Percentiles rank a stretch among this genome's conserved stretches.
These are phyloP conservation scores for Tilletia indica DNA, from an alignment of 1,284 basidiomycete species.

Conservation along the genomic window DNA sequence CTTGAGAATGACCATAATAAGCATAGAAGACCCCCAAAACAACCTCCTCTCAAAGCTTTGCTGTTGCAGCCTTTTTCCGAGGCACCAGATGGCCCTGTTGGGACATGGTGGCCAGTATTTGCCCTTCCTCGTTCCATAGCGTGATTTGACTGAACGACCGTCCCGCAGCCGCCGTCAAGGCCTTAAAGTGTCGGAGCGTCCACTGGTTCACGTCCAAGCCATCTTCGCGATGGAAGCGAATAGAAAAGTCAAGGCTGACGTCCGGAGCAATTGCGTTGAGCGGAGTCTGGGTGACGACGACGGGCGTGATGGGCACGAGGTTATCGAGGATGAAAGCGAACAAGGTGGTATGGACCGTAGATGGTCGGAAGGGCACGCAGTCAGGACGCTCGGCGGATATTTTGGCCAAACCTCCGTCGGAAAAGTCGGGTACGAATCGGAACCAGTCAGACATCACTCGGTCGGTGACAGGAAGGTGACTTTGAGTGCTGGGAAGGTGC, in stretches of 20 bases:
- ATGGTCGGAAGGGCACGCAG: constrained; percentile 3
- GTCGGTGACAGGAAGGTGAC: neutral
- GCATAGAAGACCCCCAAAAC: too few species aligned
- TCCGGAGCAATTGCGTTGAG: neutral
- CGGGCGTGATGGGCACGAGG: neutral
- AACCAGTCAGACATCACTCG: constrained; percentile 6
- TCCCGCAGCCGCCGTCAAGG: neutral
- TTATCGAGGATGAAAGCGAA: neutral
- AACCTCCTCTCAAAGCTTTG: too few species aligned
- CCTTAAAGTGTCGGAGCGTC: neutral
- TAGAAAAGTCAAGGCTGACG: neutral
- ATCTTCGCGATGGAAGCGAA: constrained; percentile 11
- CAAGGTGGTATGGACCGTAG: neutral
- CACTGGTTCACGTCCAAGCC: constrained; percentile 1
- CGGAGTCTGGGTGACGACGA: neutral
- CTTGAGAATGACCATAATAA: too few species aligned
- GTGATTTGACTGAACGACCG: neutral
- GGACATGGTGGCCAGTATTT: constrained; percentile 3
- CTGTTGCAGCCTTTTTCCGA: too few species aligned
- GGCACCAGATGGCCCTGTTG: constrained; percentile 1
- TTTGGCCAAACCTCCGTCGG: neutral
- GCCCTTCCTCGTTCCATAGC: constrained; percentile 2
- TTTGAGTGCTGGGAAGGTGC: neutral
- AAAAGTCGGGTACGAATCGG: neutral
- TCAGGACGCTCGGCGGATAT: neutral